Evolutionary conservation across 306 rosid genomes (phyloP).

Genomic region (Corylus americana): DNA sequence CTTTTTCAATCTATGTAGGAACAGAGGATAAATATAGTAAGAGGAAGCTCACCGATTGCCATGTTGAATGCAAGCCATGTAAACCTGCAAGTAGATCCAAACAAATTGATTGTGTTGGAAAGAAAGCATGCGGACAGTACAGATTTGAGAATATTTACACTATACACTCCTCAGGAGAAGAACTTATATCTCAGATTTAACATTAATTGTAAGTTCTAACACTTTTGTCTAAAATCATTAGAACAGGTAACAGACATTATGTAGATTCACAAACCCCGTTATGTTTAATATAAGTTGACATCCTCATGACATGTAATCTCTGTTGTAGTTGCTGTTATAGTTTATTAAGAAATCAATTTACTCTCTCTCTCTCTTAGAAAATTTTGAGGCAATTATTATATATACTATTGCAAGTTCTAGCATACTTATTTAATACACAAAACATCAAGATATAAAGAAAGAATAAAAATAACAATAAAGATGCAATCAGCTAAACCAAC

Average conservation of each 20-base stretch:
- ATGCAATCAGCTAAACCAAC: background rate
- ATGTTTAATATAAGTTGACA: slow-evolving; percentile 1
- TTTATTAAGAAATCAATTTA: background rate
- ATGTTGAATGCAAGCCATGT: slow-evolving; percentile 87
- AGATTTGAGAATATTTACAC: background rate
- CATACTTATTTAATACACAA: background rate
- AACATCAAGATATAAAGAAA: background rate
- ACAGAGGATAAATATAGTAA: slow-evolving; percentile 5
- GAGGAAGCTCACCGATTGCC: slow-evolving; percentile 64
- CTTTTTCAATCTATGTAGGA: slow-evolving; percentile 15
- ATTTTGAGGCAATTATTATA: too few species aligned
- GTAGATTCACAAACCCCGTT: background rate
- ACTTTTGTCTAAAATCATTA: background rate
- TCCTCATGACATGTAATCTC: background rate
- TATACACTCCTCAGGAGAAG: background rate
- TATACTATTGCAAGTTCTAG: background rate
- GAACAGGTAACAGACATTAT: background rate
- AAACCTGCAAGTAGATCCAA: slow-evolving; percentile 56
- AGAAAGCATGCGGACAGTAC: slow-evolving; percentile 5
- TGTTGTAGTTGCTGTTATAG: background rate
- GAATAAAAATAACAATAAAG: background rate
- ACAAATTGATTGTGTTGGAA: slow-evolving; percentile 13
- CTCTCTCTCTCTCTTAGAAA: background rate
- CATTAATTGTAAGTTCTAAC: background rate
- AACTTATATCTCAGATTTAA: background rate